Conservation (phyloP, 805 yeast species). For the Metschnikowia cerradonensis region DNA sequence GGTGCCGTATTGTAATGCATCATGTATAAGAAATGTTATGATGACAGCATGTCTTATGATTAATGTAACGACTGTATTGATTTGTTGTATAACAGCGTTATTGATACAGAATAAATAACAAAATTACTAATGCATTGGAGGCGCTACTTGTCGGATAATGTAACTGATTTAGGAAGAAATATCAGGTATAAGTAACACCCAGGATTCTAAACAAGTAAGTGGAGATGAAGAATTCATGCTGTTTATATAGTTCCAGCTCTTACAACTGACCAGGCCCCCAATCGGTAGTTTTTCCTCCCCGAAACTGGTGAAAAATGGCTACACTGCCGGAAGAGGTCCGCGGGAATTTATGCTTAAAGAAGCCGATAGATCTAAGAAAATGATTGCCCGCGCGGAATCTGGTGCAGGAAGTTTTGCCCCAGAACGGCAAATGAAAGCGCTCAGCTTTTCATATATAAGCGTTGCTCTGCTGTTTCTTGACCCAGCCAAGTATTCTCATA, state of each 20-base stretch:
- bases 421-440: slow-evolving; percentile 5
- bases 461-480: neutral
- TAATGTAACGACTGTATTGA: too few relatives aligned
- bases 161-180: neutral
- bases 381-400: slow-evolving; percentile 3
- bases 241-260: neutral
- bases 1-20: slow-evolving; percentile 74
- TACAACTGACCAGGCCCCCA: neutral
- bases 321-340: neutral
- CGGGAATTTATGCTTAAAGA: slow-evolving; percentile 1
- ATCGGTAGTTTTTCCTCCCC: neutral
- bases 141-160: neutral
- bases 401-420: slow-evolving; percentile 2
- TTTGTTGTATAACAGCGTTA: too few relatives aligned
- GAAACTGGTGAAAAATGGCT: neutral
- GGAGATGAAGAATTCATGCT: too few relatives aligned
- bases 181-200: neutral
- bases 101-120: too few relatives aligned
- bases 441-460: slow-evolving; percentile 2
- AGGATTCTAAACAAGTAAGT: too few relatives aligned
- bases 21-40: too few relatives aligned
- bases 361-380: neutral
- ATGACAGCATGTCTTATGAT: too few relatives aligned
- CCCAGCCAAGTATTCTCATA: neutral
- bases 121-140: neutral